These are phyloP conservation scores for Fraxinus latifolia DNA, from an alignment of 305 asterid species.

Conservation along the genomic window DNA sequence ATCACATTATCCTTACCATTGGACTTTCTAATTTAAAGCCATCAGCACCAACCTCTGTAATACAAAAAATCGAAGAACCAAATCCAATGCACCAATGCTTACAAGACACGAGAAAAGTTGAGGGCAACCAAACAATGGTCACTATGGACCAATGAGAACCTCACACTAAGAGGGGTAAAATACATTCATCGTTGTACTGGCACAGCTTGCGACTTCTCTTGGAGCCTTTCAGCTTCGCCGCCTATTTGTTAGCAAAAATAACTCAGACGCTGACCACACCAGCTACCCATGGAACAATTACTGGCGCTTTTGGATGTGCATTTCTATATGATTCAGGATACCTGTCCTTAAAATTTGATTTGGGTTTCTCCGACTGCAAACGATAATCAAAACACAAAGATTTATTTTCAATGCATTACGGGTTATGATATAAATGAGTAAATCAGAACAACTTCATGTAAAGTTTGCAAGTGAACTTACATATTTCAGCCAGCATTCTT, in stretches of 20 bases:
- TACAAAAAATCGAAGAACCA: conserved; percentile 2
- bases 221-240: conserved; percentile 1
- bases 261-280: conserved; percentile 53
- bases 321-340: conserved; percentile 69
- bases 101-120: not conserved
- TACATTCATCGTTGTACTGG: not conserved
- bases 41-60: conserved; percentile 18
- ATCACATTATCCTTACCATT: conserved; percentile 11
- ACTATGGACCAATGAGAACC: not conserved
- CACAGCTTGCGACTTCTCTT: not conserved
- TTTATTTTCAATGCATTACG: not conserved
- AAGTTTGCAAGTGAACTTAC: conserved; percentile 38
- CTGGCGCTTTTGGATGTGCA: conserved; percentile 70
- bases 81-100: not conserved
- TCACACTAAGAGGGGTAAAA: not conserved
- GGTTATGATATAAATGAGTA: not conserved
- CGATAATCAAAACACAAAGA: not conserved
- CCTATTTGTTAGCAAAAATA: conserved; percentile 9
- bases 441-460: not conserved
- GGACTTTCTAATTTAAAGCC: conserved; percentile 22
- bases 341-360: conserved; percentile 56
- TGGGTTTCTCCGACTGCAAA: conserved; percentile 76
- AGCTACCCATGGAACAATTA: conserved; percentile 74
- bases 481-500: conserved; percentile 91
- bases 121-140: not conserved